Evolutionary conservation across 2,329 filamentous ascomycete species (phyloP).

Genomic region (Arthrinium puccinioides): DNA sequence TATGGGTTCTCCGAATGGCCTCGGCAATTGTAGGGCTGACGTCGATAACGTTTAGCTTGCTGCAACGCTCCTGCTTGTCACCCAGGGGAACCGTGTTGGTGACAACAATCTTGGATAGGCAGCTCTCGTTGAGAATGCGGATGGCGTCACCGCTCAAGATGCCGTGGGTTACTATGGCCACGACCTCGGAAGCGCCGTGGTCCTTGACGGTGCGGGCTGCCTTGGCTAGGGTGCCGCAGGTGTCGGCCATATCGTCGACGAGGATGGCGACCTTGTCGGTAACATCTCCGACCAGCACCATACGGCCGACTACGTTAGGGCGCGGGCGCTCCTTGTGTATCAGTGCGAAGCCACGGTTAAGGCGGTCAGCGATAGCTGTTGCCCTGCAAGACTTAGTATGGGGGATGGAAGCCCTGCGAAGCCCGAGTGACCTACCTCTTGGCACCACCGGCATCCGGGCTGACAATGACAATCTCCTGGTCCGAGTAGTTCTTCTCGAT

Average conservation of each 20-base stretch:
- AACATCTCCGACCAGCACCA: slow-evolving; percentile 95
- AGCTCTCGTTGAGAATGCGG: slow-evolving; percentile 62
- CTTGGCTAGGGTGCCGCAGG: slow-evolving; percentile 74
- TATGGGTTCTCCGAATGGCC: slow-evolving; percentile 51
- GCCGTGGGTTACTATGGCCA: slow-evolving; percentile 92
- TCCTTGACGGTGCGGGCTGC: slow-evolving; percentile 83
- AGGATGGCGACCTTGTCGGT: slow-evolving; percentile 87
- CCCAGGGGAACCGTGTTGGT: slow-evolving; percentile 74
- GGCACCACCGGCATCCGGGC: slow-evolving; percentile 87
- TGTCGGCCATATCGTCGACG: slow-evolving; percentile 97
- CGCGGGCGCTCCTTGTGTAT: slow-evolving; percentile 95
- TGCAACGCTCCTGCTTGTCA: slow-evolving; percentile 64
- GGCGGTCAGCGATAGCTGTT: slow-evolving; percentile 84
- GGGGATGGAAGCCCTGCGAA: not conserved
- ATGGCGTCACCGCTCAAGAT: slow-evolving; percentile 67
- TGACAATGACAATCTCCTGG: slow-evolving; percentile 85
- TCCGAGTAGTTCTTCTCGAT: slow-evolving; percentile 79
- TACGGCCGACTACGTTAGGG: slow-evolving; percentile 78
- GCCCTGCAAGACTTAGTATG: slow-evolving; percentile 42
- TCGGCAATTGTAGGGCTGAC: slow-evolving; percentile 64
- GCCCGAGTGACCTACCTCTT: slow-evolving; percentile 57
- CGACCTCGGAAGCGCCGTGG: slow-evolving; percentile 79
- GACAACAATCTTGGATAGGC: slow-evolving; percentile 63
- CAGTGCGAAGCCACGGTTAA: slow-evolving; percentile 85
- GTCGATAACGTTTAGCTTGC: slow-evolving; percentile 68